phyloP scores from a whole-genome alignment of 1,284 basidiomycete genomes.

The Cutaneotrichosporon cavernicola region DNA sequence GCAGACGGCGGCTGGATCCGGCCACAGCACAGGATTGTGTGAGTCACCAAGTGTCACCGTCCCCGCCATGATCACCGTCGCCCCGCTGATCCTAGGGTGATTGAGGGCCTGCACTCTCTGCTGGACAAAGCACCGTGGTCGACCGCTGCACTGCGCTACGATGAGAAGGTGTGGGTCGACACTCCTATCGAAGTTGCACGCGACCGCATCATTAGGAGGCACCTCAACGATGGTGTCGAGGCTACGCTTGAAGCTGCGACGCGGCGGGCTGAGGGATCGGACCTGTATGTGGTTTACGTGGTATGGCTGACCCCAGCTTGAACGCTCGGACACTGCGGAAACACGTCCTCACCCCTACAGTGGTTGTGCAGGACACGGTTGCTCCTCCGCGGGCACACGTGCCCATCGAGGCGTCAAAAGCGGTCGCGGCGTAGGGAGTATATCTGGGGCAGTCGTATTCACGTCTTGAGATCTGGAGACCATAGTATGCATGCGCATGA shows the following conservation, averaged over 20 bases:
- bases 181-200: constrained; percentile 4
- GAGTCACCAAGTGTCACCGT: neutral
- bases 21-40: constrained; percentile 14
- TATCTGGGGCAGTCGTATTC: neutral
- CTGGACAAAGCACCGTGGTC: constrained; percentile 16
- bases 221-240: constrained; percentile 19
- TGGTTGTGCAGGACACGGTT: constrained; percentile 4
- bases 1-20: constrained; percentile 2
- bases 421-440: neutral
- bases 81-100: constrained; percentile 7
- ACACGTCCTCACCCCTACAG: constrained; percentile 11
- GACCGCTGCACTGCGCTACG: constrained; percentile 10
- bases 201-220: constrained; percentile 14
- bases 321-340: constrained; percentile 14
- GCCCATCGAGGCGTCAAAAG: neutral
- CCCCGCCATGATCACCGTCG: neutral
- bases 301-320: constrained; percentile 11
- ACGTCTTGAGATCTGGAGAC: neutral
- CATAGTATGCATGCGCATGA: neutral
- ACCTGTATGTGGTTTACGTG: constrained; percentile 7
- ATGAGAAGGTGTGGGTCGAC: constrained; percentile 20
- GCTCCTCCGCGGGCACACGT: neutral
- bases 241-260: constrained; percentile 11
- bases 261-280: constrained; percentile 13
- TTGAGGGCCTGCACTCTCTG: constrained; percentile 19